Evolutionary conservation across 2,329 filamentous ascomycete genomes (phyloP), one percentile per base, ranked within the genome.

Genomic region (Sporothrix phasma): DNA sequence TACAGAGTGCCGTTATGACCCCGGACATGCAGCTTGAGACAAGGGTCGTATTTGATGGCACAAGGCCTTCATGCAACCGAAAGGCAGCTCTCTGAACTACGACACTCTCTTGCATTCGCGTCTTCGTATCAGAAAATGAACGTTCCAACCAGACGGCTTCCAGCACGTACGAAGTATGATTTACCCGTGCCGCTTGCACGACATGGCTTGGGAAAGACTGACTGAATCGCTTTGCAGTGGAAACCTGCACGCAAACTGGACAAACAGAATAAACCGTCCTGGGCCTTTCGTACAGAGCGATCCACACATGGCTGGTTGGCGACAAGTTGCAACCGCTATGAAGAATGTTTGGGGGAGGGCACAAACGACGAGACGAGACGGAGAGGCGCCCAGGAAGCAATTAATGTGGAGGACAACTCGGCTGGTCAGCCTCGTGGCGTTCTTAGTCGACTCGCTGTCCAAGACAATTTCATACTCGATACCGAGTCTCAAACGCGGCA

Each of bases 101-200:
- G 34, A 49, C 59, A 46, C 5, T 29, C 51, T 51, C 59, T 61
- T 34, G 45, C 59, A 61, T 61, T 41, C n/a, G 34, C 34, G 39
- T 41, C 34, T 41, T 47, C 59, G n/a, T 39, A 31, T 29, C 56
- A 31, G 31, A 10, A 22, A 49, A 39, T 3, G 45, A 45, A 26
- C 19, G 59, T 51, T 61, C 51, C 46, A 51, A 29, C 31, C 34
- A 24, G 8, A 26, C 31, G 41, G n/a, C 19, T n/a, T 26, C 31
- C 13, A 31, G 13, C n/a, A n/a, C n/a, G 19, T 29, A 49, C 31
- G 31, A n/a, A n/a, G 17, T n/a, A n/a, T n/a, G 45, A 29, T 45
- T 51, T 41, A 26, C 34, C 13, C 22, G 46, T 10, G 29, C 41
- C 43, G 19, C 45, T 47, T 49, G 41, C 34, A 61, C 45, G 24